Conservation (phyloP, 768 basidiomycete genomes). For the Cyathus striatus region DNA sequence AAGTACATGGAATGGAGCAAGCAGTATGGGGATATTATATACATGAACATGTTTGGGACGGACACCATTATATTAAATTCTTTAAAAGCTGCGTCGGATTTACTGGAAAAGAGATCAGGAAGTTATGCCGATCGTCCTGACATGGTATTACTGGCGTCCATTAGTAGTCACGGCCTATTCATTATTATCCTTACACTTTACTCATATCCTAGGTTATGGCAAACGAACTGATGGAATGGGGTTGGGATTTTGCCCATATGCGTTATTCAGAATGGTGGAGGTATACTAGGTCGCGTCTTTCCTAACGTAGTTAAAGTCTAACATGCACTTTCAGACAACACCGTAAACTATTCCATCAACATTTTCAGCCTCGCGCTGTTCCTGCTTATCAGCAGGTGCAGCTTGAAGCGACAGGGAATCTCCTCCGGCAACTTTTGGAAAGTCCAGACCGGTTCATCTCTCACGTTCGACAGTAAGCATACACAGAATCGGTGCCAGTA, state of each 20-base stretch:
- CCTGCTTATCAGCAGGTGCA: constrained; percentile 17
- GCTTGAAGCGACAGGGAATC: constrained; percentile 12
- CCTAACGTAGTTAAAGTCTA: too few species aligned
- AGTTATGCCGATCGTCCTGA: constrained; percentile 40
- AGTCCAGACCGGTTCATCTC: constrained; percentile 20
- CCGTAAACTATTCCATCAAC: constrained; percentile 29
- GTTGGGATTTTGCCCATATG: constrained; percentile 28
- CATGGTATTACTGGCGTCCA: constrained; percentile 11
- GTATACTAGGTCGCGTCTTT: too few species aligned
- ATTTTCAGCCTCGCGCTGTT: constrained; percentile 26
- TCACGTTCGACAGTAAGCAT: constrained; percentile 23
- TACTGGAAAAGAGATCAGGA: constrained; percentile 38
- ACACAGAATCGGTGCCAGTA: not conserved
- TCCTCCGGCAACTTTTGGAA: constrained; percentile 17
- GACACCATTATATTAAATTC: constrained; percentile 36
- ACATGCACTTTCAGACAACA: constrained; percentile 14
- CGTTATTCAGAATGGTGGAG: constrained; percentile 21
- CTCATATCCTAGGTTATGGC: constrained; percentile 15
- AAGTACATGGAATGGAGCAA: constrained; percentile 26
- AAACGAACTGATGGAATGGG: constrained; percentile 21
- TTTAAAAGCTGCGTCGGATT: constrained; percentile 28
- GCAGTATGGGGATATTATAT: constrained; percentile 21
- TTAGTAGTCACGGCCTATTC: too few species aligned
- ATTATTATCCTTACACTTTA: not conserved
- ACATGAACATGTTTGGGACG: constrained; percentile 27